phyloP scores from a whole-genome alignment of 305 asterid species.

The Fraxinus floribunda region DNA sequence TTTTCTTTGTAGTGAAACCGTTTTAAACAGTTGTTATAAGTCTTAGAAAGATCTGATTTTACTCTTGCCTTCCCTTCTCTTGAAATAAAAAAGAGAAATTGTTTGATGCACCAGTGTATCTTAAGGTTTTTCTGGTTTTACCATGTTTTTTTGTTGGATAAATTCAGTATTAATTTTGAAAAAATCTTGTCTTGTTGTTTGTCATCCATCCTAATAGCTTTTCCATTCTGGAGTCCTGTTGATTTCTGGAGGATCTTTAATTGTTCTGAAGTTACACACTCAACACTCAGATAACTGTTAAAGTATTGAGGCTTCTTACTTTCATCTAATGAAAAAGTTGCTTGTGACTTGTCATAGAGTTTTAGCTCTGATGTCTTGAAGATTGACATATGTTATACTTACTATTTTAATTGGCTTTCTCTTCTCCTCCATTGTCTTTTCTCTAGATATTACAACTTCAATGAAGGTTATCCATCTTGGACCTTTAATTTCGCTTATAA shows the following conservation, averaged over 20 bases:
- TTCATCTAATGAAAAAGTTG: neutral
- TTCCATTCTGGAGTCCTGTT: neutral
- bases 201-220: neutral
- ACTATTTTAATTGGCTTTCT: neutral
- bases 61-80: too few species aligned
- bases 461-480: neutral
- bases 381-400: neutral
- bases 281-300: neutral
- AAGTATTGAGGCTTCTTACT: neutral
- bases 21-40: too few species aligned
- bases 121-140: neutral
- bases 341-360: neutral
- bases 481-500: conserved; percentile 15
- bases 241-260: neutral
- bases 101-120: neutral
- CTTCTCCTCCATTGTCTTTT: neutral
- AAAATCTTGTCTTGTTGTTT: neutral
- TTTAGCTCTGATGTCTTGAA: too few species aligned
- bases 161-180: neutral
- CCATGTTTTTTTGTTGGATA: neutral
- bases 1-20: too few species aligned
- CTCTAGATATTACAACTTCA: neutral
- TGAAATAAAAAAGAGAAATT: neutral
- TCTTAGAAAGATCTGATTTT: neutral
- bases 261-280: neutral